phyloP scores from a whole-genome alignment of 495 filamentous ascomycete species.

The Penicillium arizonense region DNA sequence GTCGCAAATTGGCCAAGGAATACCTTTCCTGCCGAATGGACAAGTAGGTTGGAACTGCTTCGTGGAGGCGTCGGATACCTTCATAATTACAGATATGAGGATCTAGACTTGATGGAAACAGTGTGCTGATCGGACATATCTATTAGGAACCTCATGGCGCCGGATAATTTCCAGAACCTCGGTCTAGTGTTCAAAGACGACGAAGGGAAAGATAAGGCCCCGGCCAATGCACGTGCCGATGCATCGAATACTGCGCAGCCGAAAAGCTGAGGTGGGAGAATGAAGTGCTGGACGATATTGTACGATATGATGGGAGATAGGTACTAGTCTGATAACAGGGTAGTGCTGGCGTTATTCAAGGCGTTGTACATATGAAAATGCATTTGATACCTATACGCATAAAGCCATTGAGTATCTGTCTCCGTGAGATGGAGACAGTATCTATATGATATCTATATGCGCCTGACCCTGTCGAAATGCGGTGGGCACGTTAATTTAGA shows the following conservation, averaged over 20 bases:
- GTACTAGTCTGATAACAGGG: neutral
- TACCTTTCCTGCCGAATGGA: conserved; percentile 96
- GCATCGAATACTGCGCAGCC: neutral
- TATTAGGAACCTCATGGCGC: conserved; percentile 87
- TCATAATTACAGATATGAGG: neutral
- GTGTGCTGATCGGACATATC: conserved; percentile 5
- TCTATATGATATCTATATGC: neutral
- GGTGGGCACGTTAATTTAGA: no score
- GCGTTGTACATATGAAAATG: conserved; percentile 22
- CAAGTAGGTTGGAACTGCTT: conserved; percentile 54
- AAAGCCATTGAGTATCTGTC: neutral
- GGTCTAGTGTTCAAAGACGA: conserved; percentile 66
- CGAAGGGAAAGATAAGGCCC: conserved; percentile 7
- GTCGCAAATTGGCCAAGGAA: conserved; percentile 77
- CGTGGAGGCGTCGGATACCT: no score
- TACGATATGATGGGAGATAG: conserved; percentile 10
- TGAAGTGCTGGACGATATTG: conserved; percentile 18
- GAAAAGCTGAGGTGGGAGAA: conserved; percentile 3
- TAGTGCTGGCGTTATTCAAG: conserved; percentile 16
- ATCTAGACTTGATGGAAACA: neutral
- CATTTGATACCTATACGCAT: conserved; percentile 6
- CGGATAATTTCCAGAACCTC: conserved; percentile 88
- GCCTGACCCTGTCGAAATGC: no score
- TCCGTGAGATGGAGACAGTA: neutral
- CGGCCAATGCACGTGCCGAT: neutral